Evolutionary conservation across 83 land plant species (phyloP), one percentile per base, ranked within the genome.

Genomic region (Thuja plicata): DNA sequence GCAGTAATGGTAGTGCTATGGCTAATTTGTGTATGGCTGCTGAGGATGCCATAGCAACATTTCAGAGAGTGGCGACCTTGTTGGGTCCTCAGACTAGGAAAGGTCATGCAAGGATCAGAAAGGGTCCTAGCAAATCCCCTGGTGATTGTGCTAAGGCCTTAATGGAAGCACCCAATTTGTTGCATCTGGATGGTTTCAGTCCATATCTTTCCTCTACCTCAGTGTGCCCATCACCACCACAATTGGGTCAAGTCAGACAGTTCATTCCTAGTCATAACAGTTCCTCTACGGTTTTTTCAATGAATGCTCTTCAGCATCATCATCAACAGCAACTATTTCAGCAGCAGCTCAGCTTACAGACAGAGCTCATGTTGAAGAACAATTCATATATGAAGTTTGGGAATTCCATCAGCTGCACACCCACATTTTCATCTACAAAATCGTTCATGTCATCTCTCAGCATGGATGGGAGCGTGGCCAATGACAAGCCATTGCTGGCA

Each of bases 41-140:
- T 16, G 93, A 90, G 24, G 97, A 93, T 43, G 95, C 96, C 87
- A 92, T 96, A n/a, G 73, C 88, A 57, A 95, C 91, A 88, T 96
- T 97, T 93, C 86, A 91, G 91, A 96, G 89, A 77, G 96, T 97
- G 87, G 97, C 93, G 34, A 90, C 94, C 57, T 92, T 96, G 62
- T 90, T 97, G 13, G 38, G 89, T 45, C 8, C 41, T 35, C 52
- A 52, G 77, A 88, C 80, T 78, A 86, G 94, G 77, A 90, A 91
- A 45, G 97, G 98, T 13, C 97, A 96, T 86, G 95, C 92, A 15
- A 91, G 98, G 71, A 93, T 94, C 13, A 91, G 98, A 70, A 93
- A 87, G n/a, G 57, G 86, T 84, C 92, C 21, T 76, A 46, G 40
- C 15, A 27, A 89, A 91, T n/a, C 86, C 89, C 27, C 86, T 90